Evolutionary conservation across 1,284 basidiomycete species (phyloP).

Genomic region (Naganishia cerealis): DNA sequence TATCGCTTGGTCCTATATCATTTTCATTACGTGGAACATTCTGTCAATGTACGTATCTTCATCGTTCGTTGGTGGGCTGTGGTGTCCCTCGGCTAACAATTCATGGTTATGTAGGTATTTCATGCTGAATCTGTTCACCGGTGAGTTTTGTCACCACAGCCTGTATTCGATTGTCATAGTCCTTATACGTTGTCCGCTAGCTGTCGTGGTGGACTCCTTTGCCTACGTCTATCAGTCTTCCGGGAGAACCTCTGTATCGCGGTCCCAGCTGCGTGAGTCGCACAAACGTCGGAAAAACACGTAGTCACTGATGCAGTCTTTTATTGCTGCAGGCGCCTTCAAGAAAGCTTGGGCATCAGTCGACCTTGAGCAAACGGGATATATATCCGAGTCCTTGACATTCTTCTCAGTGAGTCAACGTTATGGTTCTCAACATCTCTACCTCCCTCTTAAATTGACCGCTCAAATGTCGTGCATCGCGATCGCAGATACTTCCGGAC

Average conservation of each 20-base stretch:
- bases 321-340: conserved; percentile 60
- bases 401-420: conserved; percentile 84
- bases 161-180: background rate
- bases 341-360: conserved; percentile 91
- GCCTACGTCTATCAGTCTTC: conserved; percentile 88
- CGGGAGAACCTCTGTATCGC: conserved; percentile 76
- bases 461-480: background rate
- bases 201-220: conserved; percentile 95
- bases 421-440: conserved; percentile 32
- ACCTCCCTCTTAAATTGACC: background rate
- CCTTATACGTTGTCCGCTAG: conserved; percentile 48
- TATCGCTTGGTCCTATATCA: conserved; percentile 73
- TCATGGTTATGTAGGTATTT: conserved; percentile 66
- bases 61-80: background rate
- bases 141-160: conserved; percentile 53
- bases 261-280: conserved; percentile 75
- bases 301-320: background rate
- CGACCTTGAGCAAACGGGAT: conserved; percentile 75
- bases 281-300: background rate
- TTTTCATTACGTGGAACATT: conserved; percentile 96
- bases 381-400: conserved; percentile 72
- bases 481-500: conserved; percentile 7
- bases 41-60: conserved; percentile 74
- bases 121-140: conserved; percentile 92
- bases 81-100: conserved; percentile 24